Evolutionary conservation across 805 yeast genomes (phyloP), one percentile per base, ranked within the genome.

Genomic region (Babjeviella inositovora): DNA sequence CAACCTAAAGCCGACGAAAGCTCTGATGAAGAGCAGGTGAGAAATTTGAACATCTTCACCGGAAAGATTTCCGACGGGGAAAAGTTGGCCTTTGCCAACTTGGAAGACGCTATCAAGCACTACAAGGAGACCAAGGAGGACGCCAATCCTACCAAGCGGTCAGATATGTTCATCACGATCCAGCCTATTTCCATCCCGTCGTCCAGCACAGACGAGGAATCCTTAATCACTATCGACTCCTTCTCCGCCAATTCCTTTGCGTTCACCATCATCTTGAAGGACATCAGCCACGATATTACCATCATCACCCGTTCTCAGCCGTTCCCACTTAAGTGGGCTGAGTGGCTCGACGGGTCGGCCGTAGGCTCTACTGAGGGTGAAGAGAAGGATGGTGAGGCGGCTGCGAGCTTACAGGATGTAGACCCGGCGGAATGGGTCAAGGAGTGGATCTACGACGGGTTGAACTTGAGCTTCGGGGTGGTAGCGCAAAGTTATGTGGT

Each of bases 401-500:
- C 9, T n/a, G 19, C 16, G 11, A 17, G 14, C 8, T 33, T 28
- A 14, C 38, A 37, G 4, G 41, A 57, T 7, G 59, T 72, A 8
- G 84, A 76, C 36, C 85, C 87, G n/a, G 55, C 74, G 20, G 81
- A 73, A 28, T 79, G 90, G 92, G 77, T 79, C 8, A 54, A 59
- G 20, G 76, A 67, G 25, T 79, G 92, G 92, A 57, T 77, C 17
- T 73, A 69, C 37, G 74, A 70, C 33, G 93, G 94, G 0, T 55
- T 90, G 24, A 69, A 70, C 11, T 60, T 84, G 31, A 59, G 82
- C 10, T 66, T 90, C 32, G 97, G 95, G 10, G 75, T 80, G 1
- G 53, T 81, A 16, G 93, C 96, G 1, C 97, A 90, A 46, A 68
- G 72, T 39, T 90, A 90, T 44, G 92, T 90, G 21, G 70, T 85